Base-by-base conservation (phyloP, 1,284 basidiomycete species). In the Phlebopus sp. region DNA sequence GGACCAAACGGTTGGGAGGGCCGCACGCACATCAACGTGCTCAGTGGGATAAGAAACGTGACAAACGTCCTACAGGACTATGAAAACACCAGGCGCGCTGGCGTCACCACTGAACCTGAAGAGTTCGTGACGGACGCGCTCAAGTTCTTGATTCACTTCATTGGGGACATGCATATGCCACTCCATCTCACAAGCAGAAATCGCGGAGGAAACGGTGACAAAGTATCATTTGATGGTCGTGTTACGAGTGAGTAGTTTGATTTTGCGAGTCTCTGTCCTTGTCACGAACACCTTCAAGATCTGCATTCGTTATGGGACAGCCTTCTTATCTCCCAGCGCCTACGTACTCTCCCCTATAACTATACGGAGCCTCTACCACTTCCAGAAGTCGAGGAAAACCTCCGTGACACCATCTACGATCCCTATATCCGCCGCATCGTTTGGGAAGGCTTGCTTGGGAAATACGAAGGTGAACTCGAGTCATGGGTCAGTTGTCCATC, bases 131-230 rank as follows among this genome's bases (percentile, higher is more conserved):
- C 56, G 18, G 59, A 59, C 5, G 88, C 92, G 2, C 74, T 96
- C 60, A 89, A 91, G 63, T 97, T 96, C 73, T 72, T 97, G 42
- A 80, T 93, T 31, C 94, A 97, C 64, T 93, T 92, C 54, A 52
- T 95, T 8, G 94, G 94, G 0, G 94, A 97, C 62, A 75, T 95
- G 75, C 93, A 96, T 61, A 86, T 89, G 78, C 93, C 93, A 8
- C 72, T 97, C 42, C 94, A 97, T 66, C 76, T 97, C 36, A 88
- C 89, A 0, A 91, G 92, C 2, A 74, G 91, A 14, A 84, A 90
- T 54, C 76, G 86, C 27, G 93, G 94, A 2, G 93, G 93, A 1
- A 97, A 97, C 60, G 79, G 79, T 18, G 77, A 76, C 52, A 81
- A 81, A 57, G 87, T 92, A 25, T 59, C 69, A 10, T 92, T 88